Evolutionary conservation across 345 rosid species (phyloP), one percentile per base, ranked within the genome.

Genomic region (Capsella bursapastoris): DNA sequence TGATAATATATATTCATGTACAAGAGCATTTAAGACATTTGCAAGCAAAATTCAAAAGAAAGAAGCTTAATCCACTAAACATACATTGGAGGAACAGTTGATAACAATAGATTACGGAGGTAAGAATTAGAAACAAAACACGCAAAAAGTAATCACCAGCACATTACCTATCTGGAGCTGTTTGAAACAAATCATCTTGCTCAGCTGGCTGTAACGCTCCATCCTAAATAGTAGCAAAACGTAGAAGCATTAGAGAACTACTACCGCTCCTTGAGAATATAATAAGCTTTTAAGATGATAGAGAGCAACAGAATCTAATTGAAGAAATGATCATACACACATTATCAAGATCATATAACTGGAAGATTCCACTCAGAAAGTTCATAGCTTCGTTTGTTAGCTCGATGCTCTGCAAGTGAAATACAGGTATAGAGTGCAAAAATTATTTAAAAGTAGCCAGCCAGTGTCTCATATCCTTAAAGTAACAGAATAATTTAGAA

Each of bases 161-260:
- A 66, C 15, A 32, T 34, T 69, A 91, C 95, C 87, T 89, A 75
- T 86, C 93, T 18, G 97, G 95, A 66, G 95, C 91, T 79, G 95
- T 86, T 60, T 84, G 83, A 79, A 91, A 91, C 79, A 91, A 76
- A 70, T 83, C 89, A 44, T 87, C 89, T 69, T 89, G 81, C 73
- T 87, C 93, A 32, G 86, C 65, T 56, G 92, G 83, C 28, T 68
- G 73, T 62, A 91, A 63, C 50, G 92, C 86, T 74, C 91, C 95
- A 85, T 85, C 91, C 97, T 91, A 80, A 50, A 51, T 67, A 79
- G 45, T 43, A 70, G 64, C 73, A 83, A 76, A 75, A 53, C 7
- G 56, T 77, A 71, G 73, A 12, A 72, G 66, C 73, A 34, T 45
- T 60, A 66, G 28, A 27, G 64, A 73, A 37, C 35, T 52, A 77